Evolutionary conservation across 495 filamentous ascomycete species (phyloP).

Genomic region (Penicillium waksmanii): DNA sequence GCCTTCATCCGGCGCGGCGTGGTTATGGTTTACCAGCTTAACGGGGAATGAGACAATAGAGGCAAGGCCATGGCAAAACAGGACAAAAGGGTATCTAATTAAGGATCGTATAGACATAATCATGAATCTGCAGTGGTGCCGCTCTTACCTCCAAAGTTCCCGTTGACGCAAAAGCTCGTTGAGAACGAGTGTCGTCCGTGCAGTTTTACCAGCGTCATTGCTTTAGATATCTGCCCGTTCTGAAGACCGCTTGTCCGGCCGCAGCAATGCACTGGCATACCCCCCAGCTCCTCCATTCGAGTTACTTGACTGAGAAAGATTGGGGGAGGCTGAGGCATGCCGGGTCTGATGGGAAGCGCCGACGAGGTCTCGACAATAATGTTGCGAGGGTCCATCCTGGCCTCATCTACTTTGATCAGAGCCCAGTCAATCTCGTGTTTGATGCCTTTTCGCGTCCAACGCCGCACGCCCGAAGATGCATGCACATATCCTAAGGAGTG

Average conservation of each 20-base stretch:
- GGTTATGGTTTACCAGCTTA: constrained; percentile 27
- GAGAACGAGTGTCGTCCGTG: constrained; percentile 79
- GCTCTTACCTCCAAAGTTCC: constrained; percentile 66
- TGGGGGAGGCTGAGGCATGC: constrained; percentile 28
- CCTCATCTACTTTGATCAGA: constrained; percentile 76
- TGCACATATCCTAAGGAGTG: constrained; percentile 82
- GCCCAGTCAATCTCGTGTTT: constrained; percentile 97
- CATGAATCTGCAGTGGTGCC: constrained; percentile 25
- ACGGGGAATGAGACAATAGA: constrained; percentile 13
- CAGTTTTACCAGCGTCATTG: constrained; percentile 80
- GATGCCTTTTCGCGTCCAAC: constrained; percentile 64
- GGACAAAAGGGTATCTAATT: constrained; percentile 39
- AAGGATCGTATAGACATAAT: constrained; percentile 34
- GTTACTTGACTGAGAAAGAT: constrained; percentile 48
- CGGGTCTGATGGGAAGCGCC: constrained; percentile 23
- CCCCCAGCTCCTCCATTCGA: constrained; percentile 62
- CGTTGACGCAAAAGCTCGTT: constrained; percentile 78
- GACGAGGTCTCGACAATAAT: constrained; percentile 55
- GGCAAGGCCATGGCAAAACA: constrained; percentile 15
- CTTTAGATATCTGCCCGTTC: constrained; percentile 71
- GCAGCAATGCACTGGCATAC: constrained; percentile 81
- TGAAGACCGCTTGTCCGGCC: constrained; percentile 89
- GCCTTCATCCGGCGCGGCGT: constrained; percentile 11
- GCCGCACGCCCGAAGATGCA: constrained; percentile 84
- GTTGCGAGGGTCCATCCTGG: constrained; percentile 73